Percentiles rank a stretch among this genome's conserved stretches.
These are phyloP conservation scores for Aspergillus niger DNA, from an alignment of 2,329 filamentous ascomycete species.

Conservation along the genomic window DNA sequence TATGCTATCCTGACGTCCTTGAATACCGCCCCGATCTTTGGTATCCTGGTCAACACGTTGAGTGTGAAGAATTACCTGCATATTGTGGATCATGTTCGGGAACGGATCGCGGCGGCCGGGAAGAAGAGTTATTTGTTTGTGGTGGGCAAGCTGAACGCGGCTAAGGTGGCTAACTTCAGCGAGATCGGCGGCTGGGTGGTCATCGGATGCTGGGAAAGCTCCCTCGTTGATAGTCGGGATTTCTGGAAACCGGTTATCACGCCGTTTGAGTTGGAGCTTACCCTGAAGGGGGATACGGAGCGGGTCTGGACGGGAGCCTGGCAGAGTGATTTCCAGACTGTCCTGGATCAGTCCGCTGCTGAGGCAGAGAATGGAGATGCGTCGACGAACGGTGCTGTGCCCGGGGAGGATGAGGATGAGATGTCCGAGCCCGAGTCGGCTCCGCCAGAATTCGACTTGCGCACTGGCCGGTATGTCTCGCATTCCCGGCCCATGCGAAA, in stretches of 20 bases:
- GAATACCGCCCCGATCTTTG: slow-evolving; percentile 79
- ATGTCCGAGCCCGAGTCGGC: slow-evolving; percentile 70
- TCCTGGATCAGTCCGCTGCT: slow-evolving; percentile 51
- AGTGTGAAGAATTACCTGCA: slow-evolving; percentile 87
- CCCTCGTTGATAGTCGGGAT: slow-evolving; percentile 81
- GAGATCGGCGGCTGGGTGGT: slow-evolving; percentile 97
- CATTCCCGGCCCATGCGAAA: slow-evolving; percentile 60
- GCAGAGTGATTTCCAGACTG: slow-evolving; percentile 79
- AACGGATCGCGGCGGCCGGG: slow-evolving; percentile 72
- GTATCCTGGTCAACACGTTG: slow-evolving; percentile 93
- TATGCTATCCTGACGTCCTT: slow-evolving; percentile 85
- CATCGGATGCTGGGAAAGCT: slow-evolving; percentile 97
- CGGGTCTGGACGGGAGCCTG: slow-evolving; percentile 85
- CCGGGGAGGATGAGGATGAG: slow-evolving; percentile 57
- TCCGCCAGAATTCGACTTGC: slow-evolving; percentile 86
- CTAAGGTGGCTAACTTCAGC: slow-evolving; percentile 93
- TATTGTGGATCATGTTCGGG: slow-evolving; percentile 73
- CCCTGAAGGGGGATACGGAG: slow-evolving; percentile 71
- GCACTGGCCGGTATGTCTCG: slow-evolving; percentile 81
- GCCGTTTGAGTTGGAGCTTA: slow-evolving; percentile 86
- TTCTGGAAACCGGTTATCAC: slow-evolving; percentile 91
- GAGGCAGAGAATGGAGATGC: slow-evolving; percentile 29
- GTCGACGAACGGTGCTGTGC: slow-evolving; percentile 26
- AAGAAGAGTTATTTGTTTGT: slow-evolving; percentile 98
- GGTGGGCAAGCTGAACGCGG: slow-evolving; percentile 92